Conservation (phyloP, 176 grass and related monocot genomes). For the Eragrostis curvula region DNA sequence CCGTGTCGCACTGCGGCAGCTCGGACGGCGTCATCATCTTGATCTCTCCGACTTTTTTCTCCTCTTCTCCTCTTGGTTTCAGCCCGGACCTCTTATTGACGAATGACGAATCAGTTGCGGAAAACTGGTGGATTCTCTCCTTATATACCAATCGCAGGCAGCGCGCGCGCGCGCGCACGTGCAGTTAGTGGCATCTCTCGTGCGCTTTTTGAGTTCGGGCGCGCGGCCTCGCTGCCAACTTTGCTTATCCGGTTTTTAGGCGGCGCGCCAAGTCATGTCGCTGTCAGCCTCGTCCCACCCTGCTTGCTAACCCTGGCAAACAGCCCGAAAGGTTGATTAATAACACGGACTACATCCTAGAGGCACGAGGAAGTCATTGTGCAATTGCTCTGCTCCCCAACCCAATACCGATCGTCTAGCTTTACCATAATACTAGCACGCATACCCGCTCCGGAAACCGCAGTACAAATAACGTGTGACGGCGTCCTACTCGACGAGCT, state of each 20-base stretch:
- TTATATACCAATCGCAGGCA: not conserved
- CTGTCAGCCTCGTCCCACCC: too few species aligned
- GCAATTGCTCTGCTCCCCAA: not conserved
- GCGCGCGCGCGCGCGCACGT: not conserved
- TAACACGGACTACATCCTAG: not conserved
- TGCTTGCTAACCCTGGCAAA: too few species aligned
- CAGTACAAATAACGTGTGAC: not conserved
- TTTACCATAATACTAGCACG: too few species aligned
- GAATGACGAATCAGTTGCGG: not conserved
- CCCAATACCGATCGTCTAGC: not conserved
- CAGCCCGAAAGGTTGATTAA: too few species aligned
- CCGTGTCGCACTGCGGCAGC: not conserved
- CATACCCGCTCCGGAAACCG: not conserved
- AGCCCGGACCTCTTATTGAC: not conserved
- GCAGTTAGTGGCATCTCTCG: not conserved
- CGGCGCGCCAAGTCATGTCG: too few species aligned
- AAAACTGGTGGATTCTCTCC: not conserved
- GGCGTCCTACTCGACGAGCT: too few species aligned
- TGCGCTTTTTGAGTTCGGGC: not conserved
- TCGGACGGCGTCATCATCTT: not conserved
- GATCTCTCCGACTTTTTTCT: not conserved
- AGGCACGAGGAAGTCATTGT: conserved; percentile 13
- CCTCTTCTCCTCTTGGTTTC: not conserved
- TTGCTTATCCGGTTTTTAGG: not conserved
- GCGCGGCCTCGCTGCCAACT: too few species aligned